A percentile compares a stretch with the other conserved stretches of the same genome.
Conservation (phyloP, 2,329 filamentous ascomycete species). For the Stachybotrys elegans region DNA sequence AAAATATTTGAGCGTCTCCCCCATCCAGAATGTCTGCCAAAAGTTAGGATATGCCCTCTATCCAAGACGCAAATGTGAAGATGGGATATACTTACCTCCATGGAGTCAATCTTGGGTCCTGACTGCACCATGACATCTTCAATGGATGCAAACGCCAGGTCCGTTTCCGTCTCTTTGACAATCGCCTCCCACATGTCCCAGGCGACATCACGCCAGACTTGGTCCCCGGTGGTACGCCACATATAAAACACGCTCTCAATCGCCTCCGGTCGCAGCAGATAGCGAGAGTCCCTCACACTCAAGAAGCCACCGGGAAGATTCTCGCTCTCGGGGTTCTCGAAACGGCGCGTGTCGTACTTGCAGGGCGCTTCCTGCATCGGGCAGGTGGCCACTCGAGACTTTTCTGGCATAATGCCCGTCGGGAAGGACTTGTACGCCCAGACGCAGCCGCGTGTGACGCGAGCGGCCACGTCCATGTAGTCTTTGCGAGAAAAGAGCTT, state of each 20-base stretch:
- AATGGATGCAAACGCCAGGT: conserved; percentile 43
- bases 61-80: conserved; percentile 14
- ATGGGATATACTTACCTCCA: conserved; percentile 42
- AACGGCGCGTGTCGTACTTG: conserved; percentile 20
- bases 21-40: conserved; percentile 63
- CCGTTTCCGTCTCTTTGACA: conserved; percentile 37
- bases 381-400: conserved; percentile 42
- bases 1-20: conserved; percentile 72
- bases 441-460: conserved; percentile 42
- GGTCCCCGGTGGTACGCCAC: conserved; percentile 44
- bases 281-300: conserved; percentile 44
- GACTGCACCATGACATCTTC: conserved; percentile 31
- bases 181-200: conserved; percentile 49
- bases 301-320: conserved; percentile 59
- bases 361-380: conserved; percentile 25
- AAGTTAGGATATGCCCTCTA: conserved; percentile 8
- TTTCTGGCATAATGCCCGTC: conserved; percentile 55
- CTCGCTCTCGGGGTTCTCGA: conserved; percentile 12
- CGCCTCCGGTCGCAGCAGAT: conserved; percentile 47
- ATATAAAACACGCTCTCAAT: conserved; percentile 44
- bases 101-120: conserved; percentile 46
- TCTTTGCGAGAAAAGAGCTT: conserved; percentile 47
- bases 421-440: conserved; percentile 53
- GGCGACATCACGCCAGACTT: conserved; percentile 42
- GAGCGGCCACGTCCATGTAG: conserved; percentile 44